Evolutionary conservation across 2,329 filamentous ascomycete species (phyloP).

Genomic region (Microdochium paspali): DNA sequence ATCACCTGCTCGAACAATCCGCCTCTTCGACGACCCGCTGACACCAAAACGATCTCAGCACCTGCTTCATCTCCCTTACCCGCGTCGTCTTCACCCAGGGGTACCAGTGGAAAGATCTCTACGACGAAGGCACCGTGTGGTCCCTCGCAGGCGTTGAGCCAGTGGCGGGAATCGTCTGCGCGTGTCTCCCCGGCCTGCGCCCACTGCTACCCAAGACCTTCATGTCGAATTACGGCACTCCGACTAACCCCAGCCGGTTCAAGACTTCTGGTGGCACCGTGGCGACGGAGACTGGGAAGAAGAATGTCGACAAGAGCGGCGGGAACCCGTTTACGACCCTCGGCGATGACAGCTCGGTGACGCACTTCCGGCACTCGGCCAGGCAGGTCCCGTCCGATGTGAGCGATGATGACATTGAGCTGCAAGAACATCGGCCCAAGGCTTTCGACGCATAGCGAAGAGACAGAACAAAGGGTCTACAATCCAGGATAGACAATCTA

Average conservation of each 20-base stretch:
- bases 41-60: not conserved
- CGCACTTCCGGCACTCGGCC: not conserved
- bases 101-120: not conserved
- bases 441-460: not conserved
- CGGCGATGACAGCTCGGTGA: not conserved
- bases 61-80: not conserved
- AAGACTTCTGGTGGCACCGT: not conserved
- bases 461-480: too few species aligned
- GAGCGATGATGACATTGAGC: not conserved
- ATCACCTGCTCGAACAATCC: too few species aligned
- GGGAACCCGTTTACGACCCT: not conserved
- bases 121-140: not conserved
- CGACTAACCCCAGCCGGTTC: not conserved
- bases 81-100: not conserved
- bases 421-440: not conserved
- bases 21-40: not conserved
- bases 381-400: not conserved
- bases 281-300: not conserved
- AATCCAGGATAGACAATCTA: too few species aligned
- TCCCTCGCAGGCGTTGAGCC: not conserved
- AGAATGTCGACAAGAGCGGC: not conserved
- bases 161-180: not conserved
- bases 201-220: not conserved
- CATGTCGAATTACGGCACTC: not conserved
- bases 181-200: not conserved